Evolutionary conservation across 805 yeast species (phyloP), one percentile per base, ranked within the genome.

Genomic region (Yarrowia porcina): DNA sequence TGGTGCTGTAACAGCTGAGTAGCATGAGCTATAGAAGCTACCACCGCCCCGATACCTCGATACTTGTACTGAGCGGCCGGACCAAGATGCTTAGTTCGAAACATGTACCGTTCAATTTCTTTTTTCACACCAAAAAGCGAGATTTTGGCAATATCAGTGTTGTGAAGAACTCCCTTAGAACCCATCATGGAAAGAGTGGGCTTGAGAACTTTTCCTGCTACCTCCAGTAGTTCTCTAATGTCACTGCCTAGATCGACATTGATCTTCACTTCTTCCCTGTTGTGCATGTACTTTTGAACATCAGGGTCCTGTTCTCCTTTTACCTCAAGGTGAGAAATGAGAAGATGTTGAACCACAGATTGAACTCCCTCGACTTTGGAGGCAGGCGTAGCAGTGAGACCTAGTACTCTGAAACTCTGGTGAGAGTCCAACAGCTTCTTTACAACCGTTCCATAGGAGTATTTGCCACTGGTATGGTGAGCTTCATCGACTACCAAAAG

Each of bases 341-440:
- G 74, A 64, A 94, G 75, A 68, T 89, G 90, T 63, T 83, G 81
- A 0, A 94, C 85, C 27, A 94, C 87, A 50, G 84, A 87, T 72
- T 96, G 97, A 0, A 96, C 96, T 2, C 93, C 89, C 64, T 89
- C 96, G 1, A 90, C 81, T 64, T 87, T 87, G 0, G 96, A 79
- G 0, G 97, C 94, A 0, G 99, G 99, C 0, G 99, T 94, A 0
- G 99, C 99, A 0, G 98, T 91, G 66, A 94, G 77, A 0, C 97
- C 98, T 59, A 94, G 73, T 0, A 92, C 77, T 47, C 99, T 77
- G 67, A 85, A 87, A 1, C 89, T 83, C 1, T 83, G 79, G 65
- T 83, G 86, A 70, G 84, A 85, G 59, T 89, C 74, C 28, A 81
- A 80, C 12, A 89, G 72, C 68, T 83, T 85, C 66, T 83, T 78